Evolutionary conservation across 768 basidiomycete species (phyloP), one percentile per base, ranked within the genome.

Genomic region (Boletus edulis): DNA sequence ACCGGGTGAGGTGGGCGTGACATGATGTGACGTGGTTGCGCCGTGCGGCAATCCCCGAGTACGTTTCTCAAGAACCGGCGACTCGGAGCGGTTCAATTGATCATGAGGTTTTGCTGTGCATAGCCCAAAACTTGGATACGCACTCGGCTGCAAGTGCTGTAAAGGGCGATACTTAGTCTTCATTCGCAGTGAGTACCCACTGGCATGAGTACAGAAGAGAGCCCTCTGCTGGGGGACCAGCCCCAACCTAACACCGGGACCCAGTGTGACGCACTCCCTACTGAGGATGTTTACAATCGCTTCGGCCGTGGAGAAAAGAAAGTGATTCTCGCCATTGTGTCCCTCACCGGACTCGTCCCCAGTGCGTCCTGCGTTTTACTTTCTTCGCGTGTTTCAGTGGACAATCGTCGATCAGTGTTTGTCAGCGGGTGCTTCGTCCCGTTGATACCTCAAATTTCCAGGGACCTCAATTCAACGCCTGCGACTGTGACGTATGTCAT

Each of bases 371-470:
- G 11, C 37, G 42, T 24, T 24, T 39, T 2, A 15, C 35, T 20
- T 24, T 31, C 41, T 40, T 38, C 6, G 42, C 43, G 14, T n/a
- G 13, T n/a, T 32, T 27, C 46, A 20, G 14, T 44, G 22, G 24
- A 24, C 2, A 41, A 35, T 31, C 45, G 15, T 60, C 32, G 15
- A 44, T 1, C 51, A 92, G 89, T 86, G 37, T 83, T 92, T 55
- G 82, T 87, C 0, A 73, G 81, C 8, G 85, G 82, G 0, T 81
- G 81, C 1, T 90, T 92, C 66, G 77, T 89, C 3, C 89, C 89
- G 0, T 83, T 84, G 0, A 86, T 92, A 52, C 87, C 89, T 0
- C 79, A 86, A 47, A 83, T 94, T 43, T 82, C 89, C 9, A 69
- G 67, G 27, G 89, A 93, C 55, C 68, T 93, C 11, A 46, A 79